These are phyloP conservation scores for Collybia sordida DNA, from an alignment of 768 basidiomycete genomes.

Conservation along the genomic window DNA sequence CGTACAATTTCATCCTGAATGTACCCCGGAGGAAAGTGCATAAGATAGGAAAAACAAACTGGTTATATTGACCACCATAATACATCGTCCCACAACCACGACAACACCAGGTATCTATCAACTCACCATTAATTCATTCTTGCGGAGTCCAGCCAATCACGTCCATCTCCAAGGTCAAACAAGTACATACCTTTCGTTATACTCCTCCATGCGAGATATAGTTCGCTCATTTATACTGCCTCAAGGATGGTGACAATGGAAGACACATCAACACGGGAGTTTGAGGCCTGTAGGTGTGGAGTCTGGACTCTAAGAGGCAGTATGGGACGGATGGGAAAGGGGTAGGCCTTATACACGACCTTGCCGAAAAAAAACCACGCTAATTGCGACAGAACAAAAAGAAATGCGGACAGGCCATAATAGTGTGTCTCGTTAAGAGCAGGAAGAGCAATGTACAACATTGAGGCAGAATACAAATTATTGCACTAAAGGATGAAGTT, in stretches of 20 bases:
- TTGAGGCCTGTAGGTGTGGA: conserved; percentile 46
- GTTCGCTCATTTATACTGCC: conserved; percentile 62
- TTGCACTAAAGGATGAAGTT: conserved; percentile 18
- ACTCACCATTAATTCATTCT: too few relatives aligned
- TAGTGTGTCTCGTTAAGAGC: conserved; percentile 78
- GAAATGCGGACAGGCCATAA: conserved; percentile 68
- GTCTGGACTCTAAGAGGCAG: not conserved
- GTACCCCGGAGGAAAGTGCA: too few relatives aligned
- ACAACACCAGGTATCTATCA: too few relatives aligned
- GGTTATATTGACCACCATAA: too few relatives aligned
- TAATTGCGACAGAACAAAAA: conserved; percentile 81
- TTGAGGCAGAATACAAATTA: conserved; percentile 70
- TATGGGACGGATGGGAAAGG: not conserved
- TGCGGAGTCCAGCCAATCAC: too few relatives aligned
- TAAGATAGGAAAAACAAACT: too few relatives aligned
- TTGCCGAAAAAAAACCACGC: conserved; percentile 80
- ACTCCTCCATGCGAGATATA: conserved; percentile 83
- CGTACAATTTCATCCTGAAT: too few relatives aligned
- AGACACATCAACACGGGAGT: conserved; percentile 76
- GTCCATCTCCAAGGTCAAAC: too few relatives aligned
- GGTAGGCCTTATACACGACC: conserved; percentile 69
- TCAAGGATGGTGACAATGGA: conserved; percentile 87
- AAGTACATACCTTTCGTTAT: conserved; percentile 78
- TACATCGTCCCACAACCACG: too few relatives aligned
- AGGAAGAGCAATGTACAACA: conserved; percentile 76